Evolutionary conservation across 495 filamentous ascomycete genomes (phyloP), one percentile per base, ranked within the genome.

Genomic region (Aspergillus cavernicola): DNA sequence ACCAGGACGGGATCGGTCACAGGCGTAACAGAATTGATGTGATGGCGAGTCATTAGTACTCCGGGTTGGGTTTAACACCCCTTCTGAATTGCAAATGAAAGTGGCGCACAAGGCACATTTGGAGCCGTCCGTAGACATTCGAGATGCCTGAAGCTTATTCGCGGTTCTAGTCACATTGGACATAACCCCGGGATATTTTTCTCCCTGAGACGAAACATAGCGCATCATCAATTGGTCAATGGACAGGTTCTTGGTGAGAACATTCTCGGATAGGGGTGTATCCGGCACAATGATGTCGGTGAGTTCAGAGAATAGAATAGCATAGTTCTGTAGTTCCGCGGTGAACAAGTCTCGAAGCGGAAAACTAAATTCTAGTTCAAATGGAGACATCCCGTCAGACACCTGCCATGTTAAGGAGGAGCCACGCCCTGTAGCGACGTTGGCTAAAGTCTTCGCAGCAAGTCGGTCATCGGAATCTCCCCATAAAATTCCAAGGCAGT

Each of bases 131-230:
- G 60, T 46, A n/a, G 53, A 50, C 11, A 49, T 49, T 20, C 55
- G 48, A 4, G 61, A 50, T 1, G 61, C 50, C 32, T 81, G 63
- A 26, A 97, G 76, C 70, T 92, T 95, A 52, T 85, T 84, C 9
- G 85, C 85, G 24, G 91, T 98, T 53, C 88, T 80, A 4, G 96
- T 89, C 9, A 97, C 93, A 62, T 98, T 98, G 13, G 90, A 84
- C 56, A 98, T 93, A 22, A 97, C 88, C 49, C 85, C 88, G 9
- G 92, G 92, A 66, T 92, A 97, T 42, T 86, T 88, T 50, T 81
- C 79, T 65, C 97, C 95, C 20, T 95, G 90, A 6, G 85, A 88
- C 43, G 80, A 78, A 60, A 98, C 93, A 63, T 96, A 98, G 37
- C 91, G 84, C 40, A 74, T 69, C 85, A 98, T 90, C 40, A 98